These are phyloP conservation scores for Hymenochaete sp. DNA, from an alignment of 1,284 basidiomycete genomes.

Conservation along the genomic window DNA sequence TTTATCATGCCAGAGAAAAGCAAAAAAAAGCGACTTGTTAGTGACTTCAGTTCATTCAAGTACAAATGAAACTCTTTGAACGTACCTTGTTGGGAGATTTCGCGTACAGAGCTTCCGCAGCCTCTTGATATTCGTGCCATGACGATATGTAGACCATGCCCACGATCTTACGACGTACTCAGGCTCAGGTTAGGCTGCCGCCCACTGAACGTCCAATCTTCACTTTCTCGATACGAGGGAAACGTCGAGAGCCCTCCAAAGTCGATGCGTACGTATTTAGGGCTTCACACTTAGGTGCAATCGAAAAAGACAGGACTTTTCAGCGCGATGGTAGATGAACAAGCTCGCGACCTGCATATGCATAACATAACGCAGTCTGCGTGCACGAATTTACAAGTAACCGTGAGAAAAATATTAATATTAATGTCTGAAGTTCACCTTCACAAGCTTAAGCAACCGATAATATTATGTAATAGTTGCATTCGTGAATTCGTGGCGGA, in stretches of 20 bases:
- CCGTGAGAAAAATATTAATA: no score
- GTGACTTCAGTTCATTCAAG: no score
- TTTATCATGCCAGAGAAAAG: background rate
- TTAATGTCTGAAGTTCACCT: no score
- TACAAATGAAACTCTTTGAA: constrained; percentile 15
- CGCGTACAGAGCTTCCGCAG: constrained; percentile 72
- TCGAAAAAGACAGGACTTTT: background rate
- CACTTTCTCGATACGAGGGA: background rate
- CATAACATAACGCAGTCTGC: no score
- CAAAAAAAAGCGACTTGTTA: no score
- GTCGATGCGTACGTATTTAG: background rate
- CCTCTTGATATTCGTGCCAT: constrained; percentile 81
- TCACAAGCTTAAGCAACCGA: no score
- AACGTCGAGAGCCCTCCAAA: background rate
- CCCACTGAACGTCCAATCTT: background rate
- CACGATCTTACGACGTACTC: no score
- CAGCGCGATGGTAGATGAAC: background rate
- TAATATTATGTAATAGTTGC: no score
- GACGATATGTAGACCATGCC: constrained; percentile 66
- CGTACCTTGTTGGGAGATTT: constrained; percentile 69
- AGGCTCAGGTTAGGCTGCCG: no score
- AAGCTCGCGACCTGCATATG: background rate
- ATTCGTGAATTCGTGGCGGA: no score
- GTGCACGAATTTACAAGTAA: no score
- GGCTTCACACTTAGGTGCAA: background rate